Percentiles rank a stretch among this genome's conserved stretches.
Evolutionary conservation across 2,329 filamentous ascomycete genomes (phyloP).

Genomic region (Cladorrhinum sp.): DNA sequence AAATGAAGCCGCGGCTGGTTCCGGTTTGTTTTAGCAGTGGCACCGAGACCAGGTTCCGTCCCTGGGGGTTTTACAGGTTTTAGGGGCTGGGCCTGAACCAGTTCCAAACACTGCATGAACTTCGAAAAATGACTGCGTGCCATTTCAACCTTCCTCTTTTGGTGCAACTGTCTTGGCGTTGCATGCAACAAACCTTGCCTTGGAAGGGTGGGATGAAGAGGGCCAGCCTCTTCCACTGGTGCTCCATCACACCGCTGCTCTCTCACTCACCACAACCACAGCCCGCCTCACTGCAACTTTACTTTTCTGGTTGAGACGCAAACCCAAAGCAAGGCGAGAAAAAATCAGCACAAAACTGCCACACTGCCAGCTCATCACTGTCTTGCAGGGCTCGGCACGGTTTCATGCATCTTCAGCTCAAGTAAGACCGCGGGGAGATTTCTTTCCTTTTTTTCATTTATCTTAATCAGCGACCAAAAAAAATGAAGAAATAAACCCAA

Average conservation of each 20-base stretch:
- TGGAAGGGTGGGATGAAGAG: neutral
- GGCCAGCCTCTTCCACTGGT: neutral
- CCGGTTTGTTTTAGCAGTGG: neutral
- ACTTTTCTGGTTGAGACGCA: neutral
- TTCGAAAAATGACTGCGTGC: neutral
- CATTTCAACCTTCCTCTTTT: neutral
- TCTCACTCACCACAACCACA: neutral
- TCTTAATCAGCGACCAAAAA: too few species aligned
- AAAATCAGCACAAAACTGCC: neutral
- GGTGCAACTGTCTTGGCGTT: neutral
- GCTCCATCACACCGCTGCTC: neutral
- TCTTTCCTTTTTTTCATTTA: too few species aligned
- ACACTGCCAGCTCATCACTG: neutral
- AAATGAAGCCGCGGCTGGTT: neutral
- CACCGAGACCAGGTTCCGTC: neutral
- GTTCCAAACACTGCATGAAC: neutral
- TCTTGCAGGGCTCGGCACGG: neutral
- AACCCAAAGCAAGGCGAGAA: neutral
- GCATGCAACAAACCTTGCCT: too few species aligned
- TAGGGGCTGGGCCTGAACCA: neutral
- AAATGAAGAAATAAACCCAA: neutral
- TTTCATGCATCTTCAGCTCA: neutral
- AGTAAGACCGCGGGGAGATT: neutral
- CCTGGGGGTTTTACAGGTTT: too few species aligned
- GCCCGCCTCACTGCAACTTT: neutral